Conservation (phyloP, 169 alveolate species). For the Eimeria acervulina region DNA sequence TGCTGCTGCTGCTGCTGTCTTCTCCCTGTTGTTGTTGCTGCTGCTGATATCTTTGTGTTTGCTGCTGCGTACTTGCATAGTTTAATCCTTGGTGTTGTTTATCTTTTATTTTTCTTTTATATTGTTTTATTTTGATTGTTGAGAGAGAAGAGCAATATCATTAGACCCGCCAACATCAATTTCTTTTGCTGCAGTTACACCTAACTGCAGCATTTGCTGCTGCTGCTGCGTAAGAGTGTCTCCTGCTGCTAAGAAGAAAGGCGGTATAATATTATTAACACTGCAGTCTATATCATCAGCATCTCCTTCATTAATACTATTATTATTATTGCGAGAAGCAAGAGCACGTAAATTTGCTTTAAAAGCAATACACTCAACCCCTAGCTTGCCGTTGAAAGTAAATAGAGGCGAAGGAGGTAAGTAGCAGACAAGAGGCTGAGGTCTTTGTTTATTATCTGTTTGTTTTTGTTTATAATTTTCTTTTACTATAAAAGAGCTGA, state of each 20-base stretch:
- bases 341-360: not conserved
- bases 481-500: not conserved
- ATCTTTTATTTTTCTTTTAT: no score
- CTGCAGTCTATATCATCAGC: not conserved
- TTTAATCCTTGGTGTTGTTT: no score
- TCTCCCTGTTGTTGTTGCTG: no score
- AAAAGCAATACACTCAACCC: not conserved
- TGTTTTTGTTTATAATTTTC: no score
- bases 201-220: not conserved
- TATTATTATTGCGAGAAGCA: not conserved
- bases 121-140: no score
- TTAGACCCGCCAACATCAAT: slow-evolving; percentile 40
- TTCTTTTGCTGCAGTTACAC: not conserved
- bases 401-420: slow-evolving; percentile 47
- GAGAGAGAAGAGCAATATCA: not conserved
- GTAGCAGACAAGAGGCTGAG: not conserved
- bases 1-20: no score
- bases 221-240: no score
- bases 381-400: slow-evolving; percentile 34
- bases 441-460: not conserved
- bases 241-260: no score
- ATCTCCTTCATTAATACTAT: not conserved
- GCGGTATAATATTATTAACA: no score
- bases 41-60: no score
- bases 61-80: no score